Evolutionary conservation across 2,329 filamentous ascomycete genomes (phyloP).

Genomic region (Aplosporella prunicola): DNA sequence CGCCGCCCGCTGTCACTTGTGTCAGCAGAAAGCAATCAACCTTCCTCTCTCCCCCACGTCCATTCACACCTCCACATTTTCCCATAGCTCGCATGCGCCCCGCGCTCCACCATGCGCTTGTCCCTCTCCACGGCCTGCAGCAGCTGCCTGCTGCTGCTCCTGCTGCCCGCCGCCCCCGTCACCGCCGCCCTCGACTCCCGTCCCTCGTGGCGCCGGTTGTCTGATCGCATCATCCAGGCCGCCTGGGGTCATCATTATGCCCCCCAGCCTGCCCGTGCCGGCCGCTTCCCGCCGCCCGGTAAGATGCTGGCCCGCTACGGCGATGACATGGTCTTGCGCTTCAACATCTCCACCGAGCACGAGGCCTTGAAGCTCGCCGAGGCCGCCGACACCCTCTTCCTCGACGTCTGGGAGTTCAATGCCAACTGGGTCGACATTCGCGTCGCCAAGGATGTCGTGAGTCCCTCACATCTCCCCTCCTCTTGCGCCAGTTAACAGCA

Average conservation of each 20-base stretch:
- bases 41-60: no score
- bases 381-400: conserved; percentile 63
- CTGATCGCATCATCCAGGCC: conserved; percentile 24
- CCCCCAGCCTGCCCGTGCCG: conserved; percentile 1
- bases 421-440: conserved; percentile 77
- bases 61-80: no score
- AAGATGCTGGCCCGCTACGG: conserved; percentile 49
- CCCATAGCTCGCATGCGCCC: no score
- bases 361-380: conserved; percentile 65
- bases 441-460: conserved; percentile 63
- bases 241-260: not conserved
- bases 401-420: conserved; percentile 86
- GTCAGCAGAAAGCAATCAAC: no score
- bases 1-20: no score
- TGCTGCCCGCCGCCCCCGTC: not conserved
- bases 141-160: not conserved
- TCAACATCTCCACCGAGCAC: conserved; percentile 61
- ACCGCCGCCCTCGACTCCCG: conserved; percentile 9
- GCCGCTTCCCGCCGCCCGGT: conserved; percentile 13
- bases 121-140: no score
- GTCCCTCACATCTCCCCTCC: conserved; percentile 22
- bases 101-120: no score
- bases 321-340: conserved; percentile 79
- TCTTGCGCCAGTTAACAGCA: not conserved
- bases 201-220: conserved; percentile 27